These are phyloP conservation scores for Trichoderma virens DNA, from an alignment of 495 filamentous ascomycete genomes.

Conservation along the genomic window DNA sequence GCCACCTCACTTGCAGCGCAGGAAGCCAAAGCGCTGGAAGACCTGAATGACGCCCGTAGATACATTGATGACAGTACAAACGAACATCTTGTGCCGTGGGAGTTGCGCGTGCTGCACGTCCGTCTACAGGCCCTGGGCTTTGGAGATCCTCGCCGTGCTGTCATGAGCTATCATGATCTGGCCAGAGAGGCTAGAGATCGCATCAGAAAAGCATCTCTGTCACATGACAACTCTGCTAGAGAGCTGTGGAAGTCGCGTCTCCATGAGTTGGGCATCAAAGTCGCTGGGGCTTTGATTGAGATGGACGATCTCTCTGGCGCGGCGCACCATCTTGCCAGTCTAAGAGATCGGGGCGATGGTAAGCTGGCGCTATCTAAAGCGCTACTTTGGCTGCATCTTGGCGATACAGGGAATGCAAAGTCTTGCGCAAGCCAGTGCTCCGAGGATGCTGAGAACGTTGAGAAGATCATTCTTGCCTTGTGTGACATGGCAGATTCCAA, in stretches of 20 bases:
- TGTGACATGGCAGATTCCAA: constrained; percentile 71
- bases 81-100: constrained; percentile 73
- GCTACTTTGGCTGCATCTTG: constrained; percentile 65
- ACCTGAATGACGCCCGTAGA: constrained; percentile 64
- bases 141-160: constrained; percentile 71
- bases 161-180: constrained; percentile 83
- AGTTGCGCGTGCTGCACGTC: constrained; percentile 70
- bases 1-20: constrained; percentile 65
- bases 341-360: constrained; percentile 28
- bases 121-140: constrained; percentile 79
- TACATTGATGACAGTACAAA: constrained; percentile 45
- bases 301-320: constrained; percentile 84
- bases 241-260: constrained; percentile 62
- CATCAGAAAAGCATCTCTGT: constrained; percentile 27
- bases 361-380: constrained; percentile 39
- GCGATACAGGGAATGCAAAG: constrained; percentile 64
- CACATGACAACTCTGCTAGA: constrained; percentile 37
- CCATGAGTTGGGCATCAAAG: constrained; percentile 65
- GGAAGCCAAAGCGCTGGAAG: constrained; percentile 76
- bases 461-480: constrained; percentile 51
- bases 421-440: constrained; percentile 32
- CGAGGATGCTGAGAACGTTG: constrained; percentile 19
- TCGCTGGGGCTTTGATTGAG: constrained; percentile 75
- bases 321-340: constrained; percentile 51
- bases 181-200: constrained; percentile 62